Evolutionary conservation across 1,284 basidiomycete genomes (phyloP).

Genomic region (Meira miltonrushii): DNA sequence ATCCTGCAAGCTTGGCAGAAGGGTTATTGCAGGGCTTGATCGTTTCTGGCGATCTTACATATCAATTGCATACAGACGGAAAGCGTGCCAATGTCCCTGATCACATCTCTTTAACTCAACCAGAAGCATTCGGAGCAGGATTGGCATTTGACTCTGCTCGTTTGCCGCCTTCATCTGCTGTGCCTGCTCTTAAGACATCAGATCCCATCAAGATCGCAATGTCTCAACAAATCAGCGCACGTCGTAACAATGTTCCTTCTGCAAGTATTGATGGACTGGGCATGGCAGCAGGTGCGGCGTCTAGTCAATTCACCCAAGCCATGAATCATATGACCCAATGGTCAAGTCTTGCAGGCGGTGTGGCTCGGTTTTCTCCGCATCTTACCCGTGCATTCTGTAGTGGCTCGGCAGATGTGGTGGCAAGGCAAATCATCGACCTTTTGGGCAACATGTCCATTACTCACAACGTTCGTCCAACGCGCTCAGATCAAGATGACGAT

Average conservation of each 20-base stretch:
- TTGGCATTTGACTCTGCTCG: not conserved
- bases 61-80: constrained; percentile 46
- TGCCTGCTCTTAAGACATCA: not conserved
- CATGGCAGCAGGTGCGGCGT: constrained; percentile 18
- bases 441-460: constrained; percentile 32
- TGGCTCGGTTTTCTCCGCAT: constrained; percentile 38
- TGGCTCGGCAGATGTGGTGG: constrained; percentile 23
- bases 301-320: constrained; percentile 45
- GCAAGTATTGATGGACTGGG: constrained; percentile 8
- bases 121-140: constrained; percentile 33
- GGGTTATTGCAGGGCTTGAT: constrained; percentile 47
- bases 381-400: constrained; percentile 48
- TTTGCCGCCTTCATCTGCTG: constrained; percentile 9
- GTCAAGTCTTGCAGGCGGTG: constrained; percentile 8
- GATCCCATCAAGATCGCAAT: constrained; percentile 17
- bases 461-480: constrained; percentile 30
- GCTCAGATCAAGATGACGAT: constrained; percentile 20
- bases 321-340: constrained; percentile 36
- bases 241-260: constrained; percentile 21
- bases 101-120: constrained; percentile 47
- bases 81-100: constrained; percentile 45
- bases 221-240: constrained; percentile 33
- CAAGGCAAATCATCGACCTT: constrained; percentile 19
- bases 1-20: constrained; percentile 48
- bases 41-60: constrained; percentile 46